Percentiles rank a stretch among this genome's conserved stretches.
phyloP scores from a whole-genome alignment of 805 yeast genomes.

The Candida tallmaniae region DNA sequence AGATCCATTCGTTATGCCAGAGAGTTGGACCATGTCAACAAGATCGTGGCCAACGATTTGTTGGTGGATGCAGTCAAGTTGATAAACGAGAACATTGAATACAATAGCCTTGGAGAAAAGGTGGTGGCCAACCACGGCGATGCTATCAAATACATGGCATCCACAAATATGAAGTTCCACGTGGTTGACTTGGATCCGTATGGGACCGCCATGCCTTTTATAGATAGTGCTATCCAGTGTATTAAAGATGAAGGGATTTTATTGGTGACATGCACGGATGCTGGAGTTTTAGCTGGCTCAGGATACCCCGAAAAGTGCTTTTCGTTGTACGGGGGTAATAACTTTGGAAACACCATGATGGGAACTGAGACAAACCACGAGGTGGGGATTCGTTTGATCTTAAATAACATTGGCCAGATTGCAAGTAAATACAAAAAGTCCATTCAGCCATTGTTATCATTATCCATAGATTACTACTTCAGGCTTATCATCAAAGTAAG shows the following conservation, averaged over 20 bases:
- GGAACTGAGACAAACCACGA: conserved; percentile 81
- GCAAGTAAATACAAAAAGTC: conserved; percentile 88
- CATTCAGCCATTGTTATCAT: conserved; percentile 79
- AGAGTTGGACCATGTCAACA: conserved; percentile 74
- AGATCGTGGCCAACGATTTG: conserved; percentile 85
- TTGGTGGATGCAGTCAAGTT: conserved; percentile 80
- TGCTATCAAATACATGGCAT: conserved; percentile 77
- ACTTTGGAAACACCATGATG: conserved; percentile 54
- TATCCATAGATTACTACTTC: conserved; percentile 90
- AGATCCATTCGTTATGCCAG: conserved; percentile 91
- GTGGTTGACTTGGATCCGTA: conserved; percentile 95
- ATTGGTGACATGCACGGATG: conserved; percentile 92
- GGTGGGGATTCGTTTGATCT: conserved; percentile 81
- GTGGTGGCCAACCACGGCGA: conserved; percentile 78
- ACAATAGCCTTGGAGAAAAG: conserved; percentile 53
- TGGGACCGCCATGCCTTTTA: conserved; percentile 94
- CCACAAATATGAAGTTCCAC: conserved; percentile 53
- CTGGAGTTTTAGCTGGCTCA: conserved; percentile 92
- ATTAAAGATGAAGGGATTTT: conserved; percentile 82
- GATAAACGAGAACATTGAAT: conserved; percentile 64
- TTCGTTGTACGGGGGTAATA: conserved; percentile 90
- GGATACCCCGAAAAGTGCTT: conserved; percentile 97
- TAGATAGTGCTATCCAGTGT: conserved; percentile 85
- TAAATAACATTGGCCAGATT: conserved; percentile 67
- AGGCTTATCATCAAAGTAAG: conserved; percentile 77